phyloP scores from a whole-genome alignment of 2,329 filamentous ascomycete genomes.

The Pseudonectria buxi region DNA sequence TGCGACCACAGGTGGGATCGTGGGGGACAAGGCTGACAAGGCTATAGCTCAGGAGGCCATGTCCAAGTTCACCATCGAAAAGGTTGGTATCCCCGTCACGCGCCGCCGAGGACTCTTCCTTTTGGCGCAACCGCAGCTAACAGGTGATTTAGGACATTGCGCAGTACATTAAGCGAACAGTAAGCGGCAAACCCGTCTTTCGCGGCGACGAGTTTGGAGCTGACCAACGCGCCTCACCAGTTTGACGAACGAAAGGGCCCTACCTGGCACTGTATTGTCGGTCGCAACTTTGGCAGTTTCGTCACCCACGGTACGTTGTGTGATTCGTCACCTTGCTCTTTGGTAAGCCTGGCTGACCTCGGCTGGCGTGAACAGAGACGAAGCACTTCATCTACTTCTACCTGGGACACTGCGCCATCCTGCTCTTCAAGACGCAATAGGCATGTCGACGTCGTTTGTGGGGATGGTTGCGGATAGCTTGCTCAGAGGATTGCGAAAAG shows the following conservation, averaged over 20 bases:
- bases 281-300: constrained; percentile 97
- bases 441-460: constrained; percentile 22
- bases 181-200: constrained; percentile 28
- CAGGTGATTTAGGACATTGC: constrained; percentile 70
- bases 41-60: constrained; percentile 54
- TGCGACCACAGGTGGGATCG: constrained; percentile 2
- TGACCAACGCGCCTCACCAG: constrained; percentile 38
- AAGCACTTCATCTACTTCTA: constrained; percentile 99
- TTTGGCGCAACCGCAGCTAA: constrained; percentile 6
- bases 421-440: constrained; percentile 98
- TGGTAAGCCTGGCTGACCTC: background rate
- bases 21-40: constrained; percentile 19
- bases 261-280: constrained; percentile 99
- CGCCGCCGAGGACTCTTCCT: too few species aligned
- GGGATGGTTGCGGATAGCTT: constrained; percentile 3
- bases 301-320: constrained; percentile 78
- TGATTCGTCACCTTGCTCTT: background rate
- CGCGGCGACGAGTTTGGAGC: constrained; percentile 1
- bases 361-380: constrained; percentile 59
- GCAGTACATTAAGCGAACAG: constrained; percentile 90
- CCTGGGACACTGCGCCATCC: constrained; percentile 93
- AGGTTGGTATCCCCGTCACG: constrained; percentile 32
- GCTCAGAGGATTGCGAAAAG: too few species aligned
- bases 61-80: constrained; percentile 56
- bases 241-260: constrained; percentile 96